A percentile compares a stretch with the other conserved stretches of the same genome.
phyloP scores from a whole-genome alignment of 169 alveolate genomes.

The Plasmodium gallinaceum region DNA sequence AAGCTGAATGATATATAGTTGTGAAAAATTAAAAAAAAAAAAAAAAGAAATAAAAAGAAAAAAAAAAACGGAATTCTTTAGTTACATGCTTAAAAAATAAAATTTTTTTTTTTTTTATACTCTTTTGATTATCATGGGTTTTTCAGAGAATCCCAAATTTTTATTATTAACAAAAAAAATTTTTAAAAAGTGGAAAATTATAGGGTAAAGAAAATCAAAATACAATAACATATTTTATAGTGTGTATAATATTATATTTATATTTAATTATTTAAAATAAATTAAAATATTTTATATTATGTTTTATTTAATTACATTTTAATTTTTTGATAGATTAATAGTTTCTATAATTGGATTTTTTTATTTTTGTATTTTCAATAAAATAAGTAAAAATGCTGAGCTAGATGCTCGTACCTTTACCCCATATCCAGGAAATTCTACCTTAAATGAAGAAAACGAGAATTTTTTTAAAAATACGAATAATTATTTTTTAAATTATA shows the following conservation, averaged over 20 bases:
- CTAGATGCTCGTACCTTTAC: conserved; percentile 56
- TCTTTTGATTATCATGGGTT: conserved; percentile 46
- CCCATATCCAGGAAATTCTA: conserved; percentile 69
- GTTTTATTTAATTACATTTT: background rate
- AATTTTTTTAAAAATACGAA: conserved; percentile 32
- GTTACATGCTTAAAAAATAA: no score
- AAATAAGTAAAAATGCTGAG: conserved; percentile 37
- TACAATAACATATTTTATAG: background rate
- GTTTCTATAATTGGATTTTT: conserved; percentile 43
- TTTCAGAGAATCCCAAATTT: conserved; percentile 70
- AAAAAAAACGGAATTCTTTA: no score
- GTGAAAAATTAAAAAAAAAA: no score
- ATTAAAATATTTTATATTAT: background rate
- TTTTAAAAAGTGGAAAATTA: conserved; percentile 30
- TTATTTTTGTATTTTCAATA: conserved; percentile 49
- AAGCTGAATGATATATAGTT: no score
- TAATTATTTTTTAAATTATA: conserved; percentile 26
- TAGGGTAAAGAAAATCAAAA: conserved; percentile 41
- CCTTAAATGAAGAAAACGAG: conserved; percentile 24
- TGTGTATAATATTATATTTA: background rate
- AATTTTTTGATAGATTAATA: conserved; percentile 8
- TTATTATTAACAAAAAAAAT: conserved; percentile 23
- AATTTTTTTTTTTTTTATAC: background rate
- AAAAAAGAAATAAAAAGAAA: no score
- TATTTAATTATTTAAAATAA: background rate